phyloP scores from a whole-genome alignment of 2,329 filamentous ascomycete species.

The Pseudogymnoascus pannorum region DNA sequence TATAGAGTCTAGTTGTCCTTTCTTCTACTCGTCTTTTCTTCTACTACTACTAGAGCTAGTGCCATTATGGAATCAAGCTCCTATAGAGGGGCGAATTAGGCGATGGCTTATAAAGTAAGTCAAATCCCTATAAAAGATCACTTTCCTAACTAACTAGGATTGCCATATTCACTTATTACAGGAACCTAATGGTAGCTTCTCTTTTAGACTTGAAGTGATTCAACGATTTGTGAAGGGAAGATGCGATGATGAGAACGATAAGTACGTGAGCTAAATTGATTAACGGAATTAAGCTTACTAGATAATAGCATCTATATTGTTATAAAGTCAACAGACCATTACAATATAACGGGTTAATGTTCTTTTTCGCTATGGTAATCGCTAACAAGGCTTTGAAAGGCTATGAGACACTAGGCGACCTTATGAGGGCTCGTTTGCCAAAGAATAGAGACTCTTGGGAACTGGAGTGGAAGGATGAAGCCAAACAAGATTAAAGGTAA shows the following conservation, averaged over 20 bases:
- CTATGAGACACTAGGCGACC: neutral
- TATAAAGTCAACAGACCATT: neutral
- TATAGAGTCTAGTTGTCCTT: neutral
- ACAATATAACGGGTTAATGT: neutral
- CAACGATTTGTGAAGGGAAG: too few species aligned
- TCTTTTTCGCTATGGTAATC: neutral
- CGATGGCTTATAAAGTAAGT: neutral
- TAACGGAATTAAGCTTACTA: too few species aligned
- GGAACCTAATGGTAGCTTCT: neutral
- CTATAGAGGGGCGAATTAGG: neutral
- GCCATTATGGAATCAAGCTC: conserved; percentile 3
- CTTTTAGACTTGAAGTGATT: neutral
- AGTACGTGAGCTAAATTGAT: too few species aligned
- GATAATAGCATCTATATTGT: too few species aligned
- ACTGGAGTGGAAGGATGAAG: neutral
- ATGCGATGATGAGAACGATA: too few species aligned
- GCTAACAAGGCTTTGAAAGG: neutral
- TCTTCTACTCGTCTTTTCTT: neutral
- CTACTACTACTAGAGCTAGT: neutral
- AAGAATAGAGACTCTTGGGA: neutral
- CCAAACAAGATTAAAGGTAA: neutral
- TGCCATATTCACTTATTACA: too few species aligned
- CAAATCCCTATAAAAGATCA: neutral
- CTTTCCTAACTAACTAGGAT: neutral
- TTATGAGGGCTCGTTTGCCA: neutral